Percentiles rank a stretch among this genome's conserved stretches.
Evolutionary conservation across 345 rosid species (phyloP).

Genomic region (Chamaenerion angustifolium): DNA sequence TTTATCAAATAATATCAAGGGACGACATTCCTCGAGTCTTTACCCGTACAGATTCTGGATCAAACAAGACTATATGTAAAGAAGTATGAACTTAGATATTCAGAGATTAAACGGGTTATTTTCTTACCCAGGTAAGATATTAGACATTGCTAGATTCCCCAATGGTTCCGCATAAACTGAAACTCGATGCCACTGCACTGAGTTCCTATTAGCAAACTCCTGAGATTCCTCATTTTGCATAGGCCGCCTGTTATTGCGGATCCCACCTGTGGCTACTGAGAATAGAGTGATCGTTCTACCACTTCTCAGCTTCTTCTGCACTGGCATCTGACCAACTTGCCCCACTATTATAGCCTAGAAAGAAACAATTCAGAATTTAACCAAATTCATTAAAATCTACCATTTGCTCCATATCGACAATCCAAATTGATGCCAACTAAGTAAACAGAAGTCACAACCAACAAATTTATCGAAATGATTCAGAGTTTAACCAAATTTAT

Average conservation of each 20-base stretch:
- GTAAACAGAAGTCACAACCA: neutral
- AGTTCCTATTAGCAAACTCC: constrained; percentile 50
- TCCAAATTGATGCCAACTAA: neutral
- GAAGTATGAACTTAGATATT: no score
- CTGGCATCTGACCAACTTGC: constrained; percentile 65
- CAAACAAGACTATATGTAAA: no score
- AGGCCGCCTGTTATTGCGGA: constrained; percentile 65
- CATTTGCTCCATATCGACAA: neutral
- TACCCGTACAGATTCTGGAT: no score
- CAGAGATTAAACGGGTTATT: no score
- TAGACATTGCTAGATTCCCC: constrained; percentile 44
- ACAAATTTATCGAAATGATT: no score
- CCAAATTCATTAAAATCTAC: neutral
- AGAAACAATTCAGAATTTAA: constrained; percentile 2
- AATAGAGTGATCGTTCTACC: constrained; percentile 49
- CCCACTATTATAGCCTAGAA: constrained; percentile 86
- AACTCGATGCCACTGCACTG: constrained; percentile 93
- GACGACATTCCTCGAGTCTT: no score
- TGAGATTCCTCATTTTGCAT: constrained; percentile 55
- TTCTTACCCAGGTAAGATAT: constrained; percentile 72
- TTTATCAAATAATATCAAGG: no score
- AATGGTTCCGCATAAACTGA: constrained; percentile 47
- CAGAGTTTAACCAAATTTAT: no score
- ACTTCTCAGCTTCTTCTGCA: constrained; percentile 62
- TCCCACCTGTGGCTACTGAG: constrained; percentile 77